Percentiles rank a stretch among this genome's conserved stretches.
Evolutionary conservation across 306 rosid species (phyloP).

Genomic region (Medicago arabica): DNA sequence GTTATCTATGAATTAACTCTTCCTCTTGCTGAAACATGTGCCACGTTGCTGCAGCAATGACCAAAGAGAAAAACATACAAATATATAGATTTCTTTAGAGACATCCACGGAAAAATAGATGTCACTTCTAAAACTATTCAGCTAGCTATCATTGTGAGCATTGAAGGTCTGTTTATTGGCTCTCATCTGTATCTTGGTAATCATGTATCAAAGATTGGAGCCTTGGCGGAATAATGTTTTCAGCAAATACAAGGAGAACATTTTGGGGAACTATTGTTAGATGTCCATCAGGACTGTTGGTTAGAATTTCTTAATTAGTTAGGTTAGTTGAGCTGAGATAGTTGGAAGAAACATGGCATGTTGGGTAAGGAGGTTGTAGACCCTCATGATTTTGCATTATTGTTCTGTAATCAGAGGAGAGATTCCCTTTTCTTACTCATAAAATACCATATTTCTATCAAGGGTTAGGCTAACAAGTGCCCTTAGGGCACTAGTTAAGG

Average conservation of each 20-base stretch:
- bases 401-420: too few species aligned
- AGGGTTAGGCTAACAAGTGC: too few species aligned
- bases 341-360: not conserved
- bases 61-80: not conserved
- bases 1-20: not conserved
- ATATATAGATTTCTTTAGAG: not conserved
- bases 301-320: not conserved
- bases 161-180: not conserved
- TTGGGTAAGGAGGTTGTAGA: not conserved
- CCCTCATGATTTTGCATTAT: not conserved
- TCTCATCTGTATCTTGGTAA: not conserved
- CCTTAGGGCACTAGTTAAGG: too few species aligned
- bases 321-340: not conserved
- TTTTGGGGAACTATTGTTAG: not conserved
- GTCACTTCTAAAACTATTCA: not conserved
- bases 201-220: not conserved
- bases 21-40: not conserved
- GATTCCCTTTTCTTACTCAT: not conserved
- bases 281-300: not conserved
- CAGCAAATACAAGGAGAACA: not conserved
- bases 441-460: not conserved
- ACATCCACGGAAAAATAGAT: not conserved
- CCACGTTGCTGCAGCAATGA: not conserved
- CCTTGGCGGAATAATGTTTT: not conserved
- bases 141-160: not conserved